Evolutionary conservation across 257 asterid species (phyloP).

Genomic region (Solanum lignicaule): DNA sequence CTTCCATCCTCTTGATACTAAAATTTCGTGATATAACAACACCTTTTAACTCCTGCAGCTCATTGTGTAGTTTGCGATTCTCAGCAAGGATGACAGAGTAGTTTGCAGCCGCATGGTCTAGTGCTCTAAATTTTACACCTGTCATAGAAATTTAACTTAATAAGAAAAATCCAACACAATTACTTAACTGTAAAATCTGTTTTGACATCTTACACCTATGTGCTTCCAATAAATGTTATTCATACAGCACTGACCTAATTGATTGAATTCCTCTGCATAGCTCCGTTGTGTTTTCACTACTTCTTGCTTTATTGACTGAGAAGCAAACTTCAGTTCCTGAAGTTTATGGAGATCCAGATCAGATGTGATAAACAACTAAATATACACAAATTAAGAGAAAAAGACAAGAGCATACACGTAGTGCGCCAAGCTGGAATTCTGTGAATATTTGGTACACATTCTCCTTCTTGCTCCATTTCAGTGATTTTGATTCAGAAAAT

Average conservation of each 20-base stretch:
- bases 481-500: constrained; percentile 29
- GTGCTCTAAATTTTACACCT: constrained; percentile 37
- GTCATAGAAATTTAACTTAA: constrained; percentile 3
- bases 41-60: constrained; percentile 91
- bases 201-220: not conserved
- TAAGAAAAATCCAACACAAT: not conserved
- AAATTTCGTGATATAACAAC: not conserved
- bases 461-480: constrained; percentile 58
- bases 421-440: constrained; percentile 79
- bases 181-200: not conserved
- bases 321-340: constrained; percentile 53
- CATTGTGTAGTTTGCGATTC: constrained; percentile 67
- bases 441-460: constrained; percentile 47
- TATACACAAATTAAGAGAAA: not conserved
- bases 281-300: constrained; percentile 44
- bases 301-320: constrained; percentile 81
- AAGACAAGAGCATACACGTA: constrained; percentile 44
- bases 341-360: not conserved
- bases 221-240: not conserved
- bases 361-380: not conserved
- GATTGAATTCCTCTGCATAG: constrained; percentile 52
- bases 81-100: constrained; percentile 51
- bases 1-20: not conserved
- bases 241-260: constrained; percentile 4
- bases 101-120: constrained; percentile 53